phyloP scores from a whole-genome alignment of 1,284 basidiomycete genomes.

The Trametes sp. region DNA sequence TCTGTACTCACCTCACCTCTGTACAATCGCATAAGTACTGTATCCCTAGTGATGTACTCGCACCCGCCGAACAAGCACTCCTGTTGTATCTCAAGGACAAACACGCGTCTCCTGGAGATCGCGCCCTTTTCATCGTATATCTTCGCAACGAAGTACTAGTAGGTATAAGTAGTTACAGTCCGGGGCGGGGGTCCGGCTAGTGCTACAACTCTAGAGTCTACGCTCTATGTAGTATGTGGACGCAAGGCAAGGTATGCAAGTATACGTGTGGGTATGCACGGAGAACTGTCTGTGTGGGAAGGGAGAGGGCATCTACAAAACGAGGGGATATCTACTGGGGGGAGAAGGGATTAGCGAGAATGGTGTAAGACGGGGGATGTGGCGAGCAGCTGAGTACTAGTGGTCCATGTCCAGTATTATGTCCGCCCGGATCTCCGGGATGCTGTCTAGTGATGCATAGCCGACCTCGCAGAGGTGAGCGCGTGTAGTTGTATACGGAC shows the following conservation, averaged over 20 bases:
- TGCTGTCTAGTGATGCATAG: slow-evolving; percentile 16
- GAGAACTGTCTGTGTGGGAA: not conserved
- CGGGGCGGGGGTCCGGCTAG: slow-evolving; percentile 14
- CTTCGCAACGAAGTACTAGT: not conserved
- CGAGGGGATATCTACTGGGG: slow-evolving; percentile 11
- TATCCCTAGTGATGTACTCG: not conserved
- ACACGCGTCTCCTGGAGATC: not conserved
- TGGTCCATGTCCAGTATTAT: slow-evolving; percentile 3
- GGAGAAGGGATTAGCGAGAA: not conserved
- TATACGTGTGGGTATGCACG: not conserved
- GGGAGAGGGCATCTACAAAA: not conserved
- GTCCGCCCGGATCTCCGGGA: slow-evolving; percentile 3
- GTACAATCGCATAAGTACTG: not conserved
- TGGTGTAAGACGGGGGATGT: not conserved
- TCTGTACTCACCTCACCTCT: no score
- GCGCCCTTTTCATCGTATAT: not conserved
- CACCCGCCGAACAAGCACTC: not conserved
- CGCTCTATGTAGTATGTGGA: slow-evolving; percentile 16
- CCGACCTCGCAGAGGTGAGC: slow-evolving; percentile 17
- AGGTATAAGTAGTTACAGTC: slow-evolving; percentile 23
- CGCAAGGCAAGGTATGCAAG: not conserved
- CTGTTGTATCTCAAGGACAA: not conserved
- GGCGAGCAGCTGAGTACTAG: not conserved
- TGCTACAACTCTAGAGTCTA: slow-evolving; percentile 27
- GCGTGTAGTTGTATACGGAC: not conserved